Conservation (phyloP, 2,329 filamentous ascomycete species). For the Capronia epimyces region DNA sequence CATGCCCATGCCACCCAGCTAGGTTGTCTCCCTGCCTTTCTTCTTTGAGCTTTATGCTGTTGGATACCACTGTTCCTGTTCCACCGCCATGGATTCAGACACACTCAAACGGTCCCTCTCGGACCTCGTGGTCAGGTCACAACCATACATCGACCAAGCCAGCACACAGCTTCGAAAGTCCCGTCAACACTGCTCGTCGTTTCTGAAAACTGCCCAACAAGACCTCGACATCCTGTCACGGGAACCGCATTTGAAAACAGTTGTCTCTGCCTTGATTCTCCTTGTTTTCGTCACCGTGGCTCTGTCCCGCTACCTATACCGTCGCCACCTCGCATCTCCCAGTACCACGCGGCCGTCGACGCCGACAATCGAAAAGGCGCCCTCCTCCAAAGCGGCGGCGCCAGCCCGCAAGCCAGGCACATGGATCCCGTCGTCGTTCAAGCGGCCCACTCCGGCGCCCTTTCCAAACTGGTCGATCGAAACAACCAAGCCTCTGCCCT, state of each 20-base stretch:
- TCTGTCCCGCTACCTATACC: slow-evolving; percentile 12
- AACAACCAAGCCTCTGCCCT: slow-evolving; percentile 66
- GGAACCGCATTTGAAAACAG: slow-evolving; percentile 26
- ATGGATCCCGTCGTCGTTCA: slow-evolving; percentile 57
- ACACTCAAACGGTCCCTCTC: slow-evolving; percentile 10
- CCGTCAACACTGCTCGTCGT: slow-evolving; percentile 17
- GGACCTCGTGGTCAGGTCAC: slow-evolving; percentile 18
- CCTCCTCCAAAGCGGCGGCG: not conserved
- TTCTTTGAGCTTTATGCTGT: not conserved
- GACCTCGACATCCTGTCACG: slow-evolving; percentile 27
- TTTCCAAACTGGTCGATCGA: slow-evolving; percentile 65
- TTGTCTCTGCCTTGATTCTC: slow-evolving; percentile 33
- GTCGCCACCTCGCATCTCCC: slow-evolving; percentile 11
- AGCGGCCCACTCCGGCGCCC: slow-evolving; percentile 54
- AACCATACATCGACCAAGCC: slow-evolving; percentile 19
- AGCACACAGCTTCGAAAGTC: slow-evolving; percentile 14
- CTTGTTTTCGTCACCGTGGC: slow-evolving; percentile 26
- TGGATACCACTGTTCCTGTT: not conserved
- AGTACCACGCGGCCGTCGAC: slow-evolving; percentile 12
- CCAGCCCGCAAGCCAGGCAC: slow-evolving; percentile 35
- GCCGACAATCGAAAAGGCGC: slow-evolving; percentile 23
- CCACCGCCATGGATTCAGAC: slow-evolving; percentile 12
- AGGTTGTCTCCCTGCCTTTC: not conserved
- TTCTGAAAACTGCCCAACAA: slow-evolving; percentile 11
- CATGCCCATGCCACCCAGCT: not conserved